Evolutionary conservation across 2,329 filamentous ascomycete genomes (phyloP).

Genomic region (Fusarium sp.): DNA sequence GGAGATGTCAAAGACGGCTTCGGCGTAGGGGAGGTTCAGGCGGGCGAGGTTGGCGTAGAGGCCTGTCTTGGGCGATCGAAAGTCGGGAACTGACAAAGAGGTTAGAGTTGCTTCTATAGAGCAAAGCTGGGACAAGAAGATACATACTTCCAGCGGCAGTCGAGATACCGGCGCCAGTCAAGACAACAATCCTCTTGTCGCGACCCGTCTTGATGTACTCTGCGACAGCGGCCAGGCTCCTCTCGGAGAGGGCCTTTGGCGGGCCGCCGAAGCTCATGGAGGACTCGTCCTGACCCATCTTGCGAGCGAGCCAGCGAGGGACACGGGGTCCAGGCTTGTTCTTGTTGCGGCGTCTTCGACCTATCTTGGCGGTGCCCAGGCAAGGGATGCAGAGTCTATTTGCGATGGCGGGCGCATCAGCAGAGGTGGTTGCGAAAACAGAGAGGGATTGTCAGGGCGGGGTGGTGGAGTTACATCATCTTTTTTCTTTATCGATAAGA

Average conservation of each 20-base stretch:
- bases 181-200: slow-evolving; percentile 80
- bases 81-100: slow-evolving; percentile 80
- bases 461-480: slow-evolving; percentile 18
- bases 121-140: background rate
- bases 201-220: slow-evolving; percentile 79
- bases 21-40: slow-evolving; percentile 86
- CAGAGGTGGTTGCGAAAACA: slow-evolving; percentile 12
- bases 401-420: slow-evolving; percentile 26
- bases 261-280: slow-evolving; percentile 72
- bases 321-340: slow-evolving; percentile 50
- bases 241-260: slow-evolving; percentile 74
- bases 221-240: slow-evolving; percentile 81
- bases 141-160: slow-evolving; percentile 73
- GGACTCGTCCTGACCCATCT: slow-evolving; percentile 90
- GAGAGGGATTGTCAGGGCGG: slow-evolving; percentile 29
- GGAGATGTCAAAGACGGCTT: slow-evolving; percentile 92
- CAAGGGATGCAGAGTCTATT: slow-evolving; percentile 3
- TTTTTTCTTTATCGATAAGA: slow-evolving; percentile 41
- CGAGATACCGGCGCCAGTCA: slow-evolving; percentile 92
- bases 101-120: slow-evolving; percentile 11
- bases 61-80: slow-evolving; percentile 91
- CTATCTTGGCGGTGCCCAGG: slow-evolving; percentile 50
- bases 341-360: slow-evolving; percentile 52
- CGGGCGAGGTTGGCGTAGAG: slow-evolving; percentile 92
- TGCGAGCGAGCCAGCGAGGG: slow-evolving; percentile 55